Evolutionary conservation across 345 rosid genomes (phyloP), one percentile per base, ranked within the genome.

Genomic region (Lenwebbia sp.): DNA sequence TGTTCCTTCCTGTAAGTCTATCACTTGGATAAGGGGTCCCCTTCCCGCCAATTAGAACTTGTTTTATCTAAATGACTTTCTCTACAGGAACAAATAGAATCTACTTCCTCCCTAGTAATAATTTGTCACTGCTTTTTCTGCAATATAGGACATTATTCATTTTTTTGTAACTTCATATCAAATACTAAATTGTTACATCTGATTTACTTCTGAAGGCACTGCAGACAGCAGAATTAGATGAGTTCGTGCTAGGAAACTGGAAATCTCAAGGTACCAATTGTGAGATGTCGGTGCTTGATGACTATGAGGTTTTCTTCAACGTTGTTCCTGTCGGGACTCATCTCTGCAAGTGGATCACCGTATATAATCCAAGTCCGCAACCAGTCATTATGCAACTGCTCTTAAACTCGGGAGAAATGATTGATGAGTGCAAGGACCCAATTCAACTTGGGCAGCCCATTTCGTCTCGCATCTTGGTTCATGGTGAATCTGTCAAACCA

Each of bases 351-450:
- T 92, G 93, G 95, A 93, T 95, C 91, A 91, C 92, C 22, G 95
- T 94, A 25, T 90, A 85, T 86, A 95, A 95, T 89, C 98, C 98
- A 54, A 94, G 95, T 87, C 89, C 87, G 75, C 90, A 90, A 37
- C 94, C 96, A 22, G 94, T 94, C 85, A 87, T 92, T 82, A 92
- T 95, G 95, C 96, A 95, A 92, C 93, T 95, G 84, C 89, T 95
- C 86, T 93, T 95, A 81, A 91, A 92, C 88, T 90, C 96, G 0
- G 94, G 90, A 82, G 93, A 93, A 92, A 90, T 93, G 50, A 49
- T 95, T 28, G 93, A 95, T 84, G 89, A 91, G 44, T 94, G 98
- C 89, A 89, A 82, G 89, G 91, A 60, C 37, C 50, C 84, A 15
- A 92, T 88, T 88, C 90, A 88, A 75, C 83, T 85, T 85, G 19